Evolutionary conservation across 176 grass and related monocot genomes (phyloP), one percentile per base, ranked within the genome.

Genomic region (Ampelocalamus luodianensis): DNA sequence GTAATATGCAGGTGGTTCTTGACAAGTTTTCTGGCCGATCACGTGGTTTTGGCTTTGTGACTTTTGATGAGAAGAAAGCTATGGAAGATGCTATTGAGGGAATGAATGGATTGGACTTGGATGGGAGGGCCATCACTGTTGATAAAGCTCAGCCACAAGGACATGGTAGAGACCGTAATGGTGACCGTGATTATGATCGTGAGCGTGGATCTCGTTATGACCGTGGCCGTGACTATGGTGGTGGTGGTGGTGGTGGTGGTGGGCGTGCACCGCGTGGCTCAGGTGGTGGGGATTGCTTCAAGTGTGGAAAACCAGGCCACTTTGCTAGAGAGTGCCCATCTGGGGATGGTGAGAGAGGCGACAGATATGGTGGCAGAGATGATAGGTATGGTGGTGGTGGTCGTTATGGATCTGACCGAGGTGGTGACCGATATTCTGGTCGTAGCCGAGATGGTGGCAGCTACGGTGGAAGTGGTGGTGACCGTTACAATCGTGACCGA

Each of bases 71-170:
- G n/a, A 91, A 99, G 93, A 89, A 96, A 83, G 82, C 91, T 40
- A 99, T 99, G 96, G 87, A 94, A 60, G 96, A 96, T 65, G 96
- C 96, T 72, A 99, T 99, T 76, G 96, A 99, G 73, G 94, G 81
- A 48, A 99, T 99, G 96, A 99, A 99, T 85, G 96, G 93, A 58
- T 58, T 90, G 81, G 78, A 85, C 69, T 82, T 99, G 59, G 93
- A 96, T 27, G 96, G 96, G 10, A 91, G 93, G 69, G 78, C 76
- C 39, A 99, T 96, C 75, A 94, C 88, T 37, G 93, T 99, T n/a
- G 93, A 96, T 58, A 86, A 95, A 83, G 93, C 96, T 84, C 96
- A 94, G 82, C 91, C 92, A 71, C 93, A 94, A 58, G 88, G 93
- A 10, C 73, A 22, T 59, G 93, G 93, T 15, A 94, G 96, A 38